These are phyloP conservation scores for Arthrobotrys conoides DNA, from an alignment of 2,329 filamentous ascomycete species.

Conservation along the genomic window DNA sequence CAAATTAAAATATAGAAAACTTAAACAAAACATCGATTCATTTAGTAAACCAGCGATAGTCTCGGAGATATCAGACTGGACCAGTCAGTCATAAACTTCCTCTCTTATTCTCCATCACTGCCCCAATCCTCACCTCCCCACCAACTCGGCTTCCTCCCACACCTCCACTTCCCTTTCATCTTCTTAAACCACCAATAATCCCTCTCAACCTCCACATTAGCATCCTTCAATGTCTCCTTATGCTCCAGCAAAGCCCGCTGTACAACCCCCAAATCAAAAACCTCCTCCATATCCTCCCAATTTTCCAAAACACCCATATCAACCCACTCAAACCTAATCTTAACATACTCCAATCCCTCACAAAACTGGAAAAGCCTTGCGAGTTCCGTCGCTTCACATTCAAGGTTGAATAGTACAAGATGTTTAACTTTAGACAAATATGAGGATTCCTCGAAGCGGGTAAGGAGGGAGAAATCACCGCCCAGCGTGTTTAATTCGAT, in stretches of 20 bases:
- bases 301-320: conserved; percentile 27
- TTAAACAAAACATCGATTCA: too few species aligned
- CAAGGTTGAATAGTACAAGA: conserved; percentile 20
- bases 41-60: too few species aligned
- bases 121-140: conserved; percentile 39
- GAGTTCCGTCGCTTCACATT: conserved; percentile 19
- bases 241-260: conserved; percentile 30
- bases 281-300: conserved; percentile 47
- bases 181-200: conserved; percentile 54
- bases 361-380: conserved; percentile 37
- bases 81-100: too few species aligned
- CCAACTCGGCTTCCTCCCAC: conserved; percentile 45
- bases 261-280: conserved; percentile 22
- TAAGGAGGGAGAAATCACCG: conserved; percentile 24
- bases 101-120: background rate
- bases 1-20: background rate
- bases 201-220: conserved; percentile 33
- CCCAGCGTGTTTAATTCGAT: conserved; percentile 23
- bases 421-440: conserved; percentile 22
- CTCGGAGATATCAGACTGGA: too few species aligned
- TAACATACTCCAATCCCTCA: conserved; percentile 29
- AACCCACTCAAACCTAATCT: conserved; percentile 35
- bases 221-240: conserved; percentile 31
- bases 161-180: conserved; percentile 25
- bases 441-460: conserved; percentile 9